Evolutionary conservation across 495 filamentous ascomycete species (phyloP).

Genomic region (Trichoderma reesei): DNA sequence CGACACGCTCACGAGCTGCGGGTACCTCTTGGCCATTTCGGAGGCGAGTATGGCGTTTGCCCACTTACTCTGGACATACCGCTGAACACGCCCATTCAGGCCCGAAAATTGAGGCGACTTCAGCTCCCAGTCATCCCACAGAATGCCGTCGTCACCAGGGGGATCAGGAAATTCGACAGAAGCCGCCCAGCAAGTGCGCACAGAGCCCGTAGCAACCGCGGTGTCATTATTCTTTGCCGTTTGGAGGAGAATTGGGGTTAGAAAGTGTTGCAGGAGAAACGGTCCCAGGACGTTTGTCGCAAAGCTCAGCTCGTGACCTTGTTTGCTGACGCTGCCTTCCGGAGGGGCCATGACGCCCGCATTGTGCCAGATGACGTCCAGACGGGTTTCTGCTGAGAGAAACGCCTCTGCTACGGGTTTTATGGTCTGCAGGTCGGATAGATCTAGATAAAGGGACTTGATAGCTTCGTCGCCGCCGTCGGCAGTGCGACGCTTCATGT

Average conservation of each 20-base stretch:
- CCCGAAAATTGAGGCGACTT: not conserved
- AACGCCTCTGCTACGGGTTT: constrained; percentile 18
- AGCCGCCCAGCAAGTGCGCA: constrained; percentile 32
- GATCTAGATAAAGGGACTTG: constrained; percentile 20
- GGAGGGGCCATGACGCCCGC: constrained; percentile 29
- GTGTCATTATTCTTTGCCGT: constrained; percentile 16
- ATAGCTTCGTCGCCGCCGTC: constrained; percentile 13
- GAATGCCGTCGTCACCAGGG: constrained; percentile 12
- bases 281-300: constrained; percentile 32
- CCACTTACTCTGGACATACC: constrained; percentile 32
- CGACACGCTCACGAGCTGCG: constrained; percentile 27
- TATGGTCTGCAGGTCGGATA: constrained; percentile 20
- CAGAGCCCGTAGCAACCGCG: constrained; percentile 8
- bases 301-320: constrained; percentile 29
- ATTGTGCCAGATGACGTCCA: constrained; percentile 24
- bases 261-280: constrained; percentile 31
- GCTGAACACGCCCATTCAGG: constrained; percentile 10
- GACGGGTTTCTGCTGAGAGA: constrained; percentile 15
- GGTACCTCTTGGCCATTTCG: constrained; percentile 23
- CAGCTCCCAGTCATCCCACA: not conserved
- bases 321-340: constrained; percentile 22
- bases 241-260: constrained; percentile 28
- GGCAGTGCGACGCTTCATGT: not conserved
- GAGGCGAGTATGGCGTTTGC: constrained; percentile 27
- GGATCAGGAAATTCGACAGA: constrained; percentile 19